Base-by-base conservation (phyloP, 495 filamentous ascomycete genomes). In the Annulohypoxylon stygium region DNA sequence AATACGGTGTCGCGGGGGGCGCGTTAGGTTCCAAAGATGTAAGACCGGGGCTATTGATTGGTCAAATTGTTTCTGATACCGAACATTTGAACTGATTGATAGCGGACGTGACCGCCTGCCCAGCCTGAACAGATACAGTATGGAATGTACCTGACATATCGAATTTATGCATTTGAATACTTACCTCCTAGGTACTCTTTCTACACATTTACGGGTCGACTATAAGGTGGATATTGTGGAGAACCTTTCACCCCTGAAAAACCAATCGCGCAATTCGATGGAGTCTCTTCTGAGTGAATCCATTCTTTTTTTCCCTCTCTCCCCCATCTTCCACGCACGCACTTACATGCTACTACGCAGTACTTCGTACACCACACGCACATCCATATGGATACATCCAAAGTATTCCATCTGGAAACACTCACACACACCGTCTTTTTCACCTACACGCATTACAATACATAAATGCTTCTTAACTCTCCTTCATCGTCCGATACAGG, bases 1-100 rank as follows among this genome's bases (percentile, higher is more conserved):
- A 57, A 65, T 65, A 55, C 57, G 70, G 70, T 64, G 64, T 64
- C 58, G 63, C 63, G 63, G 64, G 61, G 30, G 58, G 55, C 62
- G 37, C 43, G 67, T 34, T 60, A 33, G 50, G 50, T 54, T 7
- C 23, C 23, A 30, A 33, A 53, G 55, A n/a, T 34, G 26, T 34
- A 14, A 34, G 30, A 55, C 53, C 37, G 61, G 55, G 55, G 36
- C 6, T 1, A 23, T n/a, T 62, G 18, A 36, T 69, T 61, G 53
- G 61, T 39, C 63, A 20, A 23, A 25, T 57, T n/a, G 57, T 61
- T 67, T 36, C 62, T 67, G 58, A 59, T 67, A 62, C 61, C 18
- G 43, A 47, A 23, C 20, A 23, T 23, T 23, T 23, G 20, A 23
- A 20, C 43, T 47, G 43, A 47, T 47, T 47, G 43, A 47, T 47